These are phyloP conservation scores for Artemisia annua DNA, from an alignment of 129 eudicot genomes.

Conservation along the genomic window DNA sequence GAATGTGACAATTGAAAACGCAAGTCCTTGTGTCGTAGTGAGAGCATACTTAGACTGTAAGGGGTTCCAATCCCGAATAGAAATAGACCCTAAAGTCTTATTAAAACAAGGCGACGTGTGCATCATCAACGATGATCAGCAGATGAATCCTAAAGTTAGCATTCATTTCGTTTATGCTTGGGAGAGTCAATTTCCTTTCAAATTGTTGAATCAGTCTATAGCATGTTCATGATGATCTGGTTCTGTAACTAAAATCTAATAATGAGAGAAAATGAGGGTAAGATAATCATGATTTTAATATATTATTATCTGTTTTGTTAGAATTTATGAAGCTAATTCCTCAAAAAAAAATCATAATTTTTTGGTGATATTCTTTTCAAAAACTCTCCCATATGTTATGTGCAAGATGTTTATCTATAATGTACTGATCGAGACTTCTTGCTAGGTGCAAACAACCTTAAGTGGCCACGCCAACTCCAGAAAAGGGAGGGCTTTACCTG, in stretches of 20 bases:
- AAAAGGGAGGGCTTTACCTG: no score
- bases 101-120: conserved; percentile 7
- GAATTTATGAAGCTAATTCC: no score
- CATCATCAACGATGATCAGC: conserved; percentile 7
- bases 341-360: no score
- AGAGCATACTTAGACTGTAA: conserved; percentile 10
- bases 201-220: neutral
- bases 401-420: no score
- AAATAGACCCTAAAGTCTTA: conserved; percentile 17
- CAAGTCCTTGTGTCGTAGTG: conserved; percentile 13
- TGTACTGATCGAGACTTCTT: no score
- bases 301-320: no score
- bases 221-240: neutral
- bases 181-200: conserved; percentile 19
- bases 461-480: no score
- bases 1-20: conserved; percentile 19
- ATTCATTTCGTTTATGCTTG: conserved; percentile 6
- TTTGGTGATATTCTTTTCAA: no score
- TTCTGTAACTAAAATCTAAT: neutral
- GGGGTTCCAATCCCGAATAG: conserved; percentile 8
- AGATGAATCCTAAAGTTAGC: neutral
- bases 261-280: no score
- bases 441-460: no score
- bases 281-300: no score
- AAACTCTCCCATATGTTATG: no score